Percentiles rank a stretch among this genome's conserved stretches.
Conservation (phyloP, 2,329 filamentous ascomycete genomes). For the Penicillium sp. region DNA sequence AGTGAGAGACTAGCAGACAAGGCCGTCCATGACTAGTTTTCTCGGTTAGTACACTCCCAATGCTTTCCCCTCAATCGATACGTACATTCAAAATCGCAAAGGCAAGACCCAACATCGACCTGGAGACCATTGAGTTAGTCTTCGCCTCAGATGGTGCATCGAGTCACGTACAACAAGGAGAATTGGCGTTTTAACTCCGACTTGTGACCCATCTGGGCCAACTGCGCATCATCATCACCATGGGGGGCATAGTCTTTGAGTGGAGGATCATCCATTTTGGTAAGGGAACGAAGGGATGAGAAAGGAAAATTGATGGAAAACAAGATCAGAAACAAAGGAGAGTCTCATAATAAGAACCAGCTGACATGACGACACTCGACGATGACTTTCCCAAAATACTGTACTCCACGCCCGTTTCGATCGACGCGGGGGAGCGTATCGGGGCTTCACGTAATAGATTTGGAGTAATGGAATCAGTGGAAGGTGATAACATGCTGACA, state of each 20-base stretch:
- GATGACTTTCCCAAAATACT: constrained; percentile 16
- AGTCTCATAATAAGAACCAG: neutral
- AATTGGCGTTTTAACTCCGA: constrained; percentile 61
- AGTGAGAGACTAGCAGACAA: constrained; percentile 59
- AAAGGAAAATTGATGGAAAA: neutral
- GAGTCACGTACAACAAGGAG: constrained; percentile 47
- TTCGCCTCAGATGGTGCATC: neutral
- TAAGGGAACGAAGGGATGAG: neutral
- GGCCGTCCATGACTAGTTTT: constrained; percentile 57
- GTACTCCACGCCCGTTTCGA: neutral
- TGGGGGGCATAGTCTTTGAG: constrained; percentile 14
- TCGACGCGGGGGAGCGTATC: neutral
- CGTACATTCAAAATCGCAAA: constrained; percentile 61
- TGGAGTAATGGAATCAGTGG: neutral
- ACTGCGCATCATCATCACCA: constrained; percentile 48
- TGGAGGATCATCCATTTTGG: neutral
- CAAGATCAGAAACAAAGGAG: neutral
- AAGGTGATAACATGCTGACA: constrained; percentile 12
- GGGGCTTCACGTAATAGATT: constrained; percentile 22
- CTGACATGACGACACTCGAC: constrained; percentile 16
- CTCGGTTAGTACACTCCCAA: neutral
- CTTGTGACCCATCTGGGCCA: constrained; percentile 59
- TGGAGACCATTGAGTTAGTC: constrained; percentile 16
- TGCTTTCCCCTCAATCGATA: neutral
- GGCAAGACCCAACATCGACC: constrained; percentile 61